A percentile compares a stretch with the other conserved stretches of the same genome.
Evolutionary conservation across 2,329 filamentous ascomycete species (phyloP).

Genomic region (Fusarium anthophilum): DNA sequence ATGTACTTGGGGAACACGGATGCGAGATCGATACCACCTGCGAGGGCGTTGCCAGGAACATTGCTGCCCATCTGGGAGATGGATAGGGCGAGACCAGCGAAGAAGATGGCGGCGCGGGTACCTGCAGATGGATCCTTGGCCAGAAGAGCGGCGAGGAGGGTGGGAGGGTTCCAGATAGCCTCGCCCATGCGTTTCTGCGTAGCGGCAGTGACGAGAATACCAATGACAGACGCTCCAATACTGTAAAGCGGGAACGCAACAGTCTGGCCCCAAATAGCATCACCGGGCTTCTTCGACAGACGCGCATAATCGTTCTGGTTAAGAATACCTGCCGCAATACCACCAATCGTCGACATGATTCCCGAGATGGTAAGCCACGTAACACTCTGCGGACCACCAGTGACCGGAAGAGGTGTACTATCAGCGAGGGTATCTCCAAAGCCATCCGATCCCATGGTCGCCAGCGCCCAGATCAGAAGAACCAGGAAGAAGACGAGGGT

Average conservation of each 20-base stretch:
- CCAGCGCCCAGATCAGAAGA: constrained; percentile 55
- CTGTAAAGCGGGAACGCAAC: constrained; percentile 50
- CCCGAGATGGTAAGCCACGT: constrained; percentile 52
- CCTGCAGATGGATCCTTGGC: constrained; percentile 44
- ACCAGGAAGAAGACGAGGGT: constrained; percentile 54
- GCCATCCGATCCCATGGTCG: constrained; percentile 53
- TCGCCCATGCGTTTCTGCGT: constrained; percentile 50
- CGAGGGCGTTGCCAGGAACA: constrained; percentile 49
- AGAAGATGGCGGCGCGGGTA: constrained; percentile 51
- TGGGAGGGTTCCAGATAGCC: constrained; percentile 51
- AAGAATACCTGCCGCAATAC: constrained; percentile 51
- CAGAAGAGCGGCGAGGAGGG: constrained; percentile 47
- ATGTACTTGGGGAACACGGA: constrained; percentile 50
- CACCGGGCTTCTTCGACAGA: constrained; percentile 44
- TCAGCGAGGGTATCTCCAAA: constrained; percentile 49
- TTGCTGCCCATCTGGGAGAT: constrained; percentile 52
- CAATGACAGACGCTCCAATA: constrained; percentile 49
- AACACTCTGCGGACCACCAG: constrained; percentile 44
- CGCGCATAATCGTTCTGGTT: constrained; percentile 53
- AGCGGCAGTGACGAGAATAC: constrained; percentile 53
- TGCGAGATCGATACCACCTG: constrained; percentile 53
- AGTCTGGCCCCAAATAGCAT: constrained; percentile 49
- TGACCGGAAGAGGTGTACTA: constrained; percentile 32
- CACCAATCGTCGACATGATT: constrained; percentile 50
- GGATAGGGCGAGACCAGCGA: constrained; percentile 49